Conservation (phyloP, 2,329 filamentous ascomycete species). For the Zasmidium cellare region DNA sequence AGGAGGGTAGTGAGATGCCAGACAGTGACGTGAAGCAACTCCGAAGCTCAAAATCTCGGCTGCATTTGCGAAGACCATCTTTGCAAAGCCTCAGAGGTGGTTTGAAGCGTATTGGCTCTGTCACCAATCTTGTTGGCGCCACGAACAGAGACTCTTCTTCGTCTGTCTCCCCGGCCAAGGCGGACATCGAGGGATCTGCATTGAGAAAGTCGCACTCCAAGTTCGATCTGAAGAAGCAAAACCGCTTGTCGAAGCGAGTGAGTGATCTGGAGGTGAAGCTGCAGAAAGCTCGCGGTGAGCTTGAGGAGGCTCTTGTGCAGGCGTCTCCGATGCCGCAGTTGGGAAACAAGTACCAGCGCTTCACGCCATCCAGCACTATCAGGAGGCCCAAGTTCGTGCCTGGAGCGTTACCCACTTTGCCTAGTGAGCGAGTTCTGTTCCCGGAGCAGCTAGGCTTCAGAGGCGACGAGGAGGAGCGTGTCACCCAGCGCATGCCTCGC, state of each 20-base stretch:
- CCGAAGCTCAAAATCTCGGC: constrained; percentile 21
- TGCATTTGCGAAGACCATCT: constrained; percentile 35
- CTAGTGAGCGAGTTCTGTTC: constrained; percentile 40
- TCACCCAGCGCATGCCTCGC: constrained; percentile 8
- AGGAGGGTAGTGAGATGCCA: constrained; percentile 23
- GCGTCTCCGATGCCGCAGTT: constrained; percentile 40
- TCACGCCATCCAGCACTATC: constrained; percentile 33
- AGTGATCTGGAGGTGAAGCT: constrained; percentile 62
- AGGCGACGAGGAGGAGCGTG: constrained; percentile 8
- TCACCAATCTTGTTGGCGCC: constrained; percentile 28
- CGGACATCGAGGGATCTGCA: constrained; percentile 23
- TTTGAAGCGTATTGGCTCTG: constrained; percentile 36
- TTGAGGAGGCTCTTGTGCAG: constrained; percentile 50
- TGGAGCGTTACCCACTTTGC: constrained; percentile 38
- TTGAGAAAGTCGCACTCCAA: constrained; percentile 54
- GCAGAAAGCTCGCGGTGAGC: constrained; percentile 55
- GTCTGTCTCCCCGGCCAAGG: constrained; percentile 34
- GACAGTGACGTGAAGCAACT: constrained; percentile 20
- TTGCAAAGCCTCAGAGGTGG: constrained; percentile 30
- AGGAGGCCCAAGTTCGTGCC: constrained; percentile 35
- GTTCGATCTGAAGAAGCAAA: constrained; percentile 57
- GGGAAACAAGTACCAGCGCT: constrained; percentile 37
- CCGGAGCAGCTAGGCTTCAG: constrained; percentile 24
- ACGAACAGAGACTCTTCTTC: constrained; percentile 40
- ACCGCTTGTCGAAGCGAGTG: constrained; percentile 59